Base-by-base conservation (phyloP, 176 grass and related monocot genomes). In the Aechmea fasciata region DNA sequence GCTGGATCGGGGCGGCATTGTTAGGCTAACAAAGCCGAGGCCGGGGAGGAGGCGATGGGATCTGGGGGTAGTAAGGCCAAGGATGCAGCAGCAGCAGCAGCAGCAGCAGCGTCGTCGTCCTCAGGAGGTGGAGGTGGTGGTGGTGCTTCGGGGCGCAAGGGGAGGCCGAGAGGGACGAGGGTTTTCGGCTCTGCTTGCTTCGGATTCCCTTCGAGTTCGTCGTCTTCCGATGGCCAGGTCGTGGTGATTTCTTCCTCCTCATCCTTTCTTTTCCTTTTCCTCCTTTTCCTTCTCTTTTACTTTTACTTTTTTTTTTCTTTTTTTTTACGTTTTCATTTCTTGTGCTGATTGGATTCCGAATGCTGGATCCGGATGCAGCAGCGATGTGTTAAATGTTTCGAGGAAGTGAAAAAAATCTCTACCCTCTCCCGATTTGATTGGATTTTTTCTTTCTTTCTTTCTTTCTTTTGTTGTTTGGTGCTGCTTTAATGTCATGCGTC, bases 121-220 rank as follows among this genome's bases (percentile, higher is more conserved):
- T 48, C 75, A 81, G 29, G 76, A 25, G 6, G 33, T 41, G 33
- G 33, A 7, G 33, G 33, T 41, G 33, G 33, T 41, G 33, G 33
- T 41, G 33, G 33, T 41, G 52, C 15, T 57, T 28, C 29, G 1
- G 11, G 13, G 11, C 53, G 74, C 0, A 79, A 68, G 57, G 72
- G 25, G 67, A 70, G 75, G 63, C 63, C 53, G 3, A 80, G 66
- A 29, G 67, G 74, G 69, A 65, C 49, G 67, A 67, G 71, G 55
- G 29, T 86, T 57, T 79, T 81, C 49, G 77, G 77, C 76, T 94
- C 84, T 50, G 82, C 89, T 53, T 99, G 95, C 90, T 94, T 99
- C 63, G 82, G 87, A 20, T 33, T 77, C 66, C 14, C 70, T 29
- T 55, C 76, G 50, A n/a, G 77, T 41, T 78, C 79, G 25, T 13